phyloP scores from a whole-genome alignment of 257 asterid species.

The Asclepias syriaca region DNA sequence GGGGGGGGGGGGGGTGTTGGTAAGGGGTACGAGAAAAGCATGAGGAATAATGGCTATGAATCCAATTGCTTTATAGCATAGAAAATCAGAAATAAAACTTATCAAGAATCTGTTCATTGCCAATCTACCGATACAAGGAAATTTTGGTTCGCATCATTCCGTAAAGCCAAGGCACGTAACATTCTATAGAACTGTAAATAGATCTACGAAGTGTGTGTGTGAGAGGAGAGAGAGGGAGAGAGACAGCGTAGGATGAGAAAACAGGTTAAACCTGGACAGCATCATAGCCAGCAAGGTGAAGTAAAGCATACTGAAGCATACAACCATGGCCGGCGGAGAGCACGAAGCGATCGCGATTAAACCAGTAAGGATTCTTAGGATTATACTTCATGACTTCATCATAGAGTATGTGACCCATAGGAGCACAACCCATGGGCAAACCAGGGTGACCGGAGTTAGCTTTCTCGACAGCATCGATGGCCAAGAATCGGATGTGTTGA shows the following conservation, averaged over 20 bases:
- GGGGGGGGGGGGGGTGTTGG: background rate
- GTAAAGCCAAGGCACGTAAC: background rate
- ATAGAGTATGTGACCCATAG: conserved; percentile 89
- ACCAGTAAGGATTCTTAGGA: conserved; percentile 97
- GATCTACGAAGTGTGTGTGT: background rate
- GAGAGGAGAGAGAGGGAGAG: background rate
- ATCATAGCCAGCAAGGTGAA: conserved; percentile 71
- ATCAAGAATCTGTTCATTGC: background rate
- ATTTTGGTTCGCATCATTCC: background rate
- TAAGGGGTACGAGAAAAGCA: too few species aligned
- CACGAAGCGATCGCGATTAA: conserved; percentile 85
- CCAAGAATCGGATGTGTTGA: conserved; percentile 42
- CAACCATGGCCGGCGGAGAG: conserved; percentile 96
- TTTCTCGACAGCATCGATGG: conserved; percentile 48
- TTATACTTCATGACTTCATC: conserved; percentile 92
- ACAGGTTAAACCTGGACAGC: conserved; percentile 47
- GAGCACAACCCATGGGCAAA: conserved; percentile 58
- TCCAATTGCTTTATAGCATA: background rate
- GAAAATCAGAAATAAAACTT: background rate
- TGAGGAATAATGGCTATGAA: background rate
- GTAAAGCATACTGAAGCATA: conserved; percentile 76
- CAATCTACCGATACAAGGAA: background rate
- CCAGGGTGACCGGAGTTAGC: conserved; percentile 55
- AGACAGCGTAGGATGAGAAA: background rate
- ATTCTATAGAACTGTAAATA: background rate